phyloP scores from a whole-genome alignment of 1,284 basidiomycete genomes.

The Cryptococcus jaspeensis region DNA sequence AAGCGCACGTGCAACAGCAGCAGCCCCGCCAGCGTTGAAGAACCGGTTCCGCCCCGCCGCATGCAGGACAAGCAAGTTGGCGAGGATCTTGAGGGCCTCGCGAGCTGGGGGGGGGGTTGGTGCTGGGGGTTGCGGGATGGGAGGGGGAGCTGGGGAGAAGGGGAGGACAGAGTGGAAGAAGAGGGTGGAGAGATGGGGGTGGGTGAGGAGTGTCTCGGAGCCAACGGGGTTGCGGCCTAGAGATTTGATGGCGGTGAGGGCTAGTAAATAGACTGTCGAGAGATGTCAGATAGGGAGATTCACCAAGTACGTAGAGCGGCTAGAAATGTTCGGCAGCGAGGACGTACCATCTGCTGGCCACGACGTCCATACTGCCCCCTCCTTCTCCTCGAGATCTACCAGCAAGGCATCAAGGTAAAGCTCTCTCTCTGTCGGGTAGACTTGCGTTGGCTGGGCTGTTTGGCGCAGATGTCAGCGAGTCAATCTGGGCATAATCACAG shows the following conservation, averaged over 20 bases:
- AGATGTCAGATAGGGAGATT: slow-evolving; percentile 5
- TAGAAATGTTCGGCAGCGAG: neutral
- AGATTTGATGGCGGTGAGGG: slow-evolving; percentile 69
- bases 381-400: slow-evolving; percentile 59
- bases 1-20: slow-evolving; percentile 32
- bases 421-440: slow-evolving; percentile 51
- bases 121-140: neutral
- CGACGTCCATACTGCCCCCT: slow-evolving; percentile 50
- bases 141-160: slow-evolving; percentile 4
- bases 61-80: slow-evolving; percentile 41
- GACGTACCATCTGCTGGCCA: slow-evolving; percentile 37
- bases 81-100: slow-evolving; percentile 39
- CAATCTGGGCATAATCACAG: no score
- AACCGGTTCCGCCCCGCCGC: slow-evolving; percentile 25
- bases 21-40: slow-evolving; percentile 23
- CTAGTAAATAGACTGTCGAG: slow-evolving; percentile 44
- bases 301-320: no score
- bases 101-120: slow-evolving; percentile 16
- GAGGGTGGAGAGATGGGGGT: slow-evolving; percentile 26
- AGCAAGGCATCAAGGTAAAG: slow-evolving; percentile 59
- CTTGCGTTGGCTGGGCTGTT: slow-evolving; percentile 49
- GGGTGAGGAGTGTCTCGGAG: slow-evolving; percentile 61
- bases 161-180: slow-evolving; percentile 37
- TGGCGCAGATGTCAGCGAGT: slow-evolving; percentile 9
- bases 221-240: slow-evolving; percentile 70